Base-by-base conservation (phyloP, 2,329 filamentous ascomycete genomes). In the Cryoendolithus antarcticus region DNA sequence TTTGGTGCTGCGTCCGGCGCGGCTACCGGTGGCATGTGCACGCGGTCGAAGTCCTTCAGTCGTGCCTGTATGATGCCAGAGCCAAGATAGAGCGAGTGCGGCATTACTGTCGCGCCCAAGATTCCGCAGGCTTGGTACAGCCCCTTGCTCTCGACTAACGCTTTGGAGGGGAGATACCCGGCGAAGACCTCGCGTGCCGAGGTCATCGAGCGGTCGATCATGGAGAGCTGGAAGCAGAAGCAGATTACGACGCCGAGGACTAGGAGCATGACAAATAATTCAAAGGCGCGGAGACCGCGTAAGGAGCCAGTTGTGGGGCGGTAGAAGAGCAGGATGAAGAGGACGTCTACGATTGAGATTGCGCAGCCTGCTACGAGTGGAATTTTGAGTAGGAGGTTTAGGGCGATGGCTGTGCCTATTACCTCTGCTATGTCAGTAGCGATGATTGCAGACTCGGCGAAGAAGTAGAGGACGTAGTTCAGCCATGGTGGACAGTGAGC, bases 41-140 rank as follows among this genome's bases (percentile, higher is more conserved):
- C 69, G 13, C 59, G 62, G 43, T 81, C 76, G 50, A 77, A 83
- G 11, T 80, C 74, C 13, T 67, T 66, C 2, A 84, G 70, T 2
- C 80, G 74, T 5, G 75, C 66, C 55, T 82, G 78, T 1, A 82
- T 76, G 31, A 83, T 76, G 6, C 78, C 79, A 4, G 75, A 80
- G 13, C 80, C 80, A 3, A 84, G 67, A 48, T 77, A 83, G 3
- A 83, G 61, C 38, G 72, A 77, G 50, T 81, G 77, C 4, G 77
- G 77, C 77, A 82, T 81, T 15, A 82, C 79, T 0, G 82, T 86
- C 3, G 82, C 82, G 2, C 82, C 82, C 0, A 86, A 66, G 41
- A 86, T 86, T 37, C 82, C 82, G 46, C 82, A 86, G 1, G 80
- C 73, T 58, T 82, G 77, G 54, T 82, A 83, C 0, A 79, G 53